These are phyloP conservation scores for Scedosporium minutisporum DNA, from an alignment of 2,329 filamentous ascomycete species.

Conservation along the genomic window DNA sequence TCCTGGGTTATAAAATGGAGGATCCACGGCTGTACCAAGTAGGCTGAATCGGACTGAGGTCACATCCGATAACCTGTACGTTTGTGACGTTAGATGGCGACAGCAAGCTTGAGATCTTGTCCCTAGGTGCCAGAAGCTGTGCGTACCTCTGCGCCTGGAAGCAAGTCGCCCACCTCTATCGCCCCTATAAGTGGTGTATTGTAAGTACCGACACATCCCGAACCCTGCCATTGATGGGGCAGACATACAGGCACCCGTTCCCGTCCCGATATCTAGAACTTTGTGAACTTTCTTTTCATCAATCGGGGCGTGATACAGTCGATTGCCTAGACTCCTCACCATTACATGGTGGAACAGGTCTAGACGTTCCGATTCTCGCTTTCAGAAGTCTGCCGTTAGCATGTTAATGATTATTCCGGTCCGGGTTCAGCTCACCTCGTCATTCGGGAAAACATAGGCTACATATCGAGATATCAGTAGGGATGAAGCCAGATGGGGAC, in stretches of 20 bases:
- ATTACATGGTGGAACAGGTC: conserved; percentile 45
- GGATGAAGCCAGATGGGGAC: neutral
- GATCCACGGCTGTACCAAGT: conserved; percentile 9
- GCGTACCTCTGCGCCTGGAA: conserved; percentile 13
- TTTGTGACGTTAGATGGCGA: neutral
- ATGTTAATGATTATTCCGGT: neutral
- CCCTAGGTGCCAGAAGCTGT: neutral
- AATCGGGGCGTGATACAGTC: conserved; percentile 20
- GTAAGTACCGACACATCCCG: too few species aligned
- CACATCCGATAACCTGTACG: conserved; percentile 13
- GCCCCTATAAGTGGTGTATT: conserved; percentile 21
- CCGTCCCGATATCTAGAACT: conserved; percentile 17
- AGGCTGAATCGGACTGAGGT: conserved; percentile 17
- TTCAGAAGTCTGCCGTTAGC: neutral
- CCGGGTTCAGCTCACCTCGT: neutral
- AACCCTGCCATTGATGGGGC: neutral
- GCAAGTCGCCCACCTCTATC: conserved; percentile 28
- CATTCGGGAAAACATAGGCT: neutral
- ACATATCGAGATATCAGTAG: neutral
- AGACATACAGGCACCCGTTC: conserved; percentile 14
- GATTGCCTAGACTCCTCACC: conserved; percentile 31
- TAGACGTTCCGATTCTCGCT: conserved; percentile 38
- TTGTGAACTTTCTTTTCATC: conserved; percentile 9
- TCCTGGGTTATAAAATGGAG: neutral
- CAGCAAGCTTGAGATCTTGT: neutral